phyloP scores from a whole-genome alignment of 2,329 filamentous ascomycete genomes.

The Leptodontidium sp. region DNA sequence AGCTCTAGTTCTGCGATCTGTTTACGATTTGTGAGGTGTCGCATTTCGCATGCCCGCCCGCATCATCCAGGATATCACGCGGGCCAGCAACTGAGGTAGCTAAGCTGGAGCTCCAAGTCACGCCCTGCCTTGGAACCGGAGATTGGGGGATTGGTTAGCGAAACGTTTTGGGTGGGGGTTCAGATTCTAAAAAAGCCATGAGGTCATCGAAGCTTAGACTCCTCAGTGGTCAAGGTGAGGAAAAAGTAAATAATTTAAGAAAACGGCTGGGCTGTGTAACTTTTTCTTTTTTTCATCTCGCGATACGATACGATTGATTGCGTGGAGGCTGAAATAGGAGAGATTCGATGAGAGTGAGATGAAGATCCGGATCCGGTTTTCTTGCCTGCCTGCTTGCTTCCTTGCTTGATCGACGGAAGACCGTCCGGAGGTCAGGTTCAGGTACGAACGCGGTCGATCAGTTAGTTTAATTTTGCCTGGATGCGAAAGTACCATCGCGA shows the following conservation, averaged over 20 bases:
- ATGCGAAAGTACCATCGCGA: constrained; percentile 39
- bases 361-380: constrained; percentile 1
- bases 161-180: background rate
- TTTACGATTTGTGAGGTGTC: constrained; percentile 23
- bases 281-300: no score
- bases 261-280: background rate
- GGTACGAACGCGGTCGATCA: constrained; percentile 23
- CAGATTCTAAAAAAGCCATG: background rate
- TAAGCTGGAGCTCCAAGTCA: background rate
- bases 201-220: constrained; percentile 15
- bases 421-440: constrained; percentile 17
- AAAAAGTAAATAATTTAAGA: constrained; percentile 7
- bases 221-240: background rate
- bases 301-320: no score
- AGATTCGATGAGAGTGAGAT: background rate
- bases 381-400: no score
- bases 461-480: constrained; percentile 6
- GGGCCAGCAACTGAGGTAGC: background rate
- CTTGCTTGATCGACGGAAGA: no score
- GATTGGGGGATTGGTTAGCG: constrained; percentile 18
- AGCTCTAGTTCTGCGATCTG: constrained; percentile 2
- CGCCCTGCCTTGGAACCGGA: constrained; percentile 30
- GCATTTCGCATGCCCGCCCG: constrained; percentile 17
- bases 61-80: constrained; percentile 19
- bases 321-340: no score